A percentile compares a stretch with the other conserved stretches of the same genome.
Conservation (phyloP, 2,329 filamentous ascomycete genomes). For the Corinectria fuckeliana region DNA sequence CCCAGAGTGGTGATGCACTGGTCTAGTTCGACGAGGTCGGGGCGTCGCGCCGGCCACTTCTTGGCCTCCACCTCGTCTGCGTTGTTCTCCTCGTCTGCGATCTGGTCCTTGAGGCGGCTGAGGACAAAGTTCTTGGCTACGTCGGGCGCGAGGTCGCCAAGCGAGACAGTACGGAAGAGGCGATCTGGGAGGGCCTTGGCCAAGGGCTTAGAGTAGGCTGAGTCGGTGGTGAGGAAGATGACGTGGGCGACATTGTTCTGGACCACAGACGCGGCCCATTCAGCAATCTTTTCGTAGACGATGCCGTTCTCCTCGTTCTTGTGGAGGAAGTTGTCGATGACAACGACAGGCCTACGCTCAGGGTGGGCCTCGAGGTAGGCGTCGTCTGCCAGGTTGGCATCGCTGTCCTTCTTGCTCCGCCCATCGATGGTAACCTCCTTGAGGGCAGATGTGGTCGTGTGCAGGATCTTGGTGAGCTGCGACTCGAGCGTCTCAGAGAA, state of each 20-base stretch:
- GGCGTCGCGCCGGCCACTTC: constrained; percentile 32
- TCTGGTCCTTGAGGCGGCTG: constrained; percentile 69
- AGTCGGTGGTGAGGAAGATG: constrained; percentile 89
- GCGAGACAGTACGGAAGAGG: constrained; percentile 83
- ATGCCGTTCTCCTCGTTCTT: constrained; percentile 70
- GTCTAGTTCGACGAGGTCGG: constrained; percentile 75
- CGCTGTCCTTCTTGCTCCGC: constrained; percentile 75
- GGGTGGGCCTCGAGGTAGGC: constrained; percentile 91
- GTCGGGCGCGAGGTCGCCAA: constrained; percentile 85
- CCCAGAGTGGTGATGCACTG: constrained; percentile 82
- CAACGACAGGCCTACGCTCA: constrained; percentile 79
- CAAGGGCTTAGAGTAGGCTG: constrained; percentile 86
- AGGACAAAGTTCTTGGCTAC: constrained; percentile 92
- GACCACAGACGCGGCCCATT: constrained; percentile 88
- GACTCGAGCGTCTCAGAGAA: constrained; percentile 93
- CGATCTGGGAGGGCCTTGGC: constrained; percentile 88
- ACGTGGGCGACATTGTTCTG: constrained; percentile 92
- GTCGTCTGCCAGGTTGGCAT: constrained; percentile 76
- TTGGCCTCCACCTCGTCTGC: constrained; percentile 37
- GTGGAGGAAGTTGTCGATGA: constrained; percentile 91
- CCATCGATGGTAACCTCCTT: constrained; percentile 76
- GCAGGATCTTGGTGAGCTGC: constrained; percentile 87
- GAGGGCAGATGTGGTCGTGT: constrained; percentile 80
- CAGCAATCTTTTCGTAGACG: constrained; percentile 81
- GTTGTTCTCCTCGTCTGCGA: constrained; percentile 37